These are phyloP conservation scores for Saccharum spontaneum DNA, from an alignment of 176 grass and related monocot species.

Conservation along the genomic window DNA sequence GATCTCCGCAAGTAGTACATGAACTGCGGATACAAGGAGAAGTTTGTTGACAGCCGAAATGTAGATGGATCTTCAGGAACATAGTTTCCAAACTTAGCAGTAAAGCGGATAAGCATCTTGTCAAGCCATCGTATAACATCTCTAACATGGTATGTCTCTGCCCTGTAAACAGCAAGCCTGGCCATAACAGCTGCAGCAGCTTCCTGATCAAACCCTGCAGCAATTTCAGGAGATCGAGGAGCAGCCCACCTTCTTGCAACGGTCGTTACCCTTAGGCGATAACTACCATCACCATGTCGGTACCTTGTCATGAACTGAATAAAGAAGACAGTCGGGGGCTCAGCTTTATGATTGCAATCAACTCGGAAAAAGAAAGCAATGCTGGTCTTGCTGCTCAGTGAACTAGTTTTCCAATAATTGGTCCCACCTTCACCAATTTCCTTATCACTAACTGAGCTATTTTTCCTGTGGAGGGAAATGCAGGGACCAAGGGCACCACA, in stretches of 20 bases:
- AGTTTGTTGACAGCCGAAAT: conserved; percentile 80
- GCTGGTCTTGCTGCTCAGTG: conserved; percentile 78
- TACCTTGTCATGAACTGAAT: conserved; percentile 98
- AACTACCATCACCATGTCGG: conserved; percentile 71
- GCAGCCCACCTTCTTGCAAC: conserved; percentile 92
- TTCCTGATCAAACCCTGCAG: conserved; percentile 92
- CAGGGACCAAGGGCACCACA: conserved; percentile 97
- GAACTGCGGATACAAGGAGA: conserved; percentile 94
- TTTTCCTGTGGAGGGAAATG: conserved; percentile 66
- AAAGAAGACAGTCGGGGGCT: conserved; percentile 88
- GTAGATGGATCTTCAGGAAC: conserved; percentile 92
- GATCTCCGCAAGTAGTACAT: conserved; percentile 96
- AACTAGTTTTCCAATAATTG: conserved; percentile 79
- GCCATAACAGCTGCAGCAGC: conserved; percentile 91
- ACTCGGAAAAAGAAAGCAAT: conserved; percentile 94
- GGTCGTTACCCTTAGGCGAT: conserved; percentile 80
- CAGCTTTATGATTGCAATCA: conserved; percentile 50
- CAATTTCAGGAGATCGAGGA: conserved; percentile 74
- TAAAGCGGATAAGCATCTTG: conserved; percentile 99
- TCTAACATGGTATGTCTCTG: conserved; percentile 78
- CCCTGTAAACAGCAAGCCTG: conserved; percentile 80
- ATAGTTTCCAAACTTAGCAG: conserved; percentile 97
- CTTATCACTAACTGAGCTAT: conserved; percentile 76
- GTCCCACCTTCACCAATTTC: conserved; percentile 91
- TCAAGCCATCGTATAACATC: conserved; percentile 98